Base-by-base conservation (phyloP, 768 basidiomycete genomes). In the Daedaleopsis nitida region DNA sequence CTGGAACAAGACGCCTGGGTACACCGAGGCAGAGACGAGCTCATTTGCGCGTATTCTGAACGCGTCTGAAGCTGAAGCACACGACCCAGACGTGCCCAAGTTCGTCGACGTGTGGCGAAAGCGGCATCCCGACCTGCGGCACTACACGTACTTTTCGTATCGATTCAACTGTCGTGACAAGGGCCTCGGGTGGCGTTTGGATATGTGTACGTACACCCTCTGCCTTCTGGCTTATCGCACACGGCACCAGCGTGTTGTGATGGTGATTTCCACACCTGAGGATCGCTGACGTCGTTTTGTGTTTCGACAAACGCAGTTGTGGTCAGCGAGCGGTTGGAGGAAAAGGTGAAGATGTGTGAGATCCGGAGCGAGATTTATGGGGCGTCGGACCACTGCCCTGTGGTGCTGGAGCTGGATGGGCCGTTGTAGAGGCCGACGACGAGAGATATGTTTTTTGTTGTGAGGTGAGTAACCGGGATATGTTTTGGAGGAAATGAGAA, bases 1-100 rank as follows among this genome's bases (percentile, higher is more conserved):
- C 68, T 94, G 91, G 91, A 94, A 95, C 73, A 95, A 95, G 71
- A 86, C 89, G 0, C 78, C 93, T 1, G 93, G 93, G 0, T 92
- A 92, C 70, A 95, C 93, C 0, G 85, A 91, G 68, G 85, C 81
- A 9, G 94, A 96, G 75, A 92, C 89, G 11, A 81, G 85, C 5
- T 85, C 88, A 0, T 94, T 89, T 72, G 83, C 81, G 58, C 80
- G 82, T 17, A 86, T 94, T 48, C 79, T 96, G 0, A 75, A 82
- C 51, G 79, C 87, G 7, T 74, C 84, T 6, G 73, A 74, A 5
- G 72, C 19, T 3, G 47, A 42, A 3, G 17, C 69, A n/a, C 23
- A 42, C 1, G 58, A 52, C 11, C n/a, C 62, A 0, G 63, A 59
- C 21, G 54, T 62, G 17, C 53, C 54, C 44, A 73, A 70, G 69